Base-by-base conservation (phyloP, 2,329 filamentous ascomycete genomes). In the Harringtonia aguacate region DNA sequence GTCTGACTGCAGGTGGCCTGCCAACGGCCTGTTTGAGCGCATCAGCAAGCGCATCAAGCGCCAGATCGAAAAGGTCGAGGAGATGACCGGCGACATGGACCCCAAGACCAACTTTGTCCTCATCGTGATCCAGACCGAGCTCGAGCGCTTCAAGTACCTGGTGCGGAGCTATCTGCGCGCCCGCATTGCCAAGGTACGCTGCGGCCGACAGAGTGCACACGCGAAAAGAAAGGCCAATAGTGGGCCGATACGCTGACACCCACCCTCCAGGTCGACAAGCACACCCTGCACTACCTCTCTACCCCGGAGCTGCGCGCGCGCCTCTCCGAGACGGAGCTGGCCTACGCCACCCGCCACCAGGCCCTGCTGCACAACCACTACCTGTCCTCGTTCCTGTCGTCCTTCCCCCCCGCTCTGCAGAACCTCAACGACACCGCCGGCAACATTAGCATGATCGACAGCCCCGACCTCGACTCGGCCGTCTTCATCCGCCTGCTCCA, bases 101-200 rank as follows among this genome's bases (percentile, higher is more conserved):
- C 84, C 89, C 38, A 88, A 85, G 62, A 82, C 86, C 51, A 97
- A 95, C 61, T 95, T 98, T 61, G 79, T 80, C 48, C 80, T 97
- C 57, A 95, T 95, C 39, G 84, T 98, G 49, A 81, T 95, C 44
- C 92, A 98, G 68, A 97, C 94, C 8, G 92, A 98, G 66, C 76
- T 98, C 44, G 89, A 95, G 61, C 75, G 92, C 37, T 94, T 86
- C 65, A 95, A 95, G 66, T 98, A 88, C 58, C 72, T 98, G 20
- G 76, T 97, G 17, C 75, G 92, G 48, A 84, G 84, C 51, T 83
- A 90, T 52, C 64, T 98, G 45, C 75, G 94, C 43, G 81, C 85
- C 10, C 75, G 92, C n/a, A 80, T 97, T 46, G 79, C 85, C 43
- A 97, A 98, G 75, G 85, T 86, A 66, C 14, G 37, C 20, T 13